phyloP scores from a whole-genome alignment of 2,329 filamentous ascomycete species.

The Zalaria obscura region DNA sequence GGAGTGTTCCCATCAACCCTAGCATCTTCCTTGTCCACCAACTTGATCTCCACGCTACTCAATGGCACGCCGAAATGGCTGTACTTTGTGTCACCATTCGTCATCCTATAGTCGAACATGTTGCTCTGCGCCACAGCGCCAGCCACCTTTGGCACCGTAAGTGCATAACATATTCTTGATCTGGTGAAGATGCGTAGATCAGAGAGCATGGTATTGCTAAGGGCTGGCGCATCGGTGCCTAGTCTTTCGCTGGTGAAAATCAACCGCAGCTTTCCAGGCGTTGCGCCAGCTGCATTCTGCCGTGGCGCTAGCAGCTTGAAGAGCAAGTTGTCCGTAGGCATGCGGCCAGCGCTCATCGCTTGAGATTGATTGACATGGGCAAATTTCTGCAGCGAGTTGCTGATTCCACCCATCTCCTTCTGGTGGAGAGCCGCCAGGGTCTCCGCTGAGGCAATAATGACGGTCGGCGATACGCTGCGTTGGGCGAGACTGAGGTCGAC shows the following conservation, averaged over 20 bases:
- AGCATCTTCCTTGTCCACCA: conserved; percentile 47
- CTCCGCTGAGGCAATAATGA: conserved; percentile 64
- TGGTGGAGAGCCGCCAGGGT: conserved; percentile 59
- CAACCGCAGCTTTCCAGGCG: conserved; percentile 63
- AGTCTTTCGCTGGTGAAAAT: conserved; percentile 65
- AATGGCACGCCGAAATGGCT: conserved; percentile 70
- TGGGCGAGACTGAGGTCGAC: conserved; percentile 61
- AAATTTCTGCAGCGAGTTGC: conserved; percentile 49
- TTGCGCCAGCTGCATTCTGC: conserved; percentile 42
- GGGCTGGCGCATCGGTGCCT: conserved; percentile 43
- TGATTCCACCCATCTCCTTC: conserved; percentile 35
- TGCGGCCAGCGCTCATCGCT: conserved; percentile 56
- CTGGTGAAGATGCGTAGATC: conserved; percentile 72
- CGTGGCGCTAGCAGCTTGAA: conserved; percentile 45
- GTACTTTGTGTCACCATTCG: conserved; percentile 25
- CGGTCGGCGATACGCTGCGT: conserved; percentile 62
- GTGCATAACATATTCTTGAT: conserved; percentile 69
- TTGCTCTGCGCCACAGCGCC: conserved; percentile 81
- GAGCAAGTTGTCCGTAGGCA: conserved; percentile 53
- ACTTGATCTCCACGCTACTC: conserved; percentile 62
- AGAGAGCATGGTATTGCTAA: conserved; percentile 58
- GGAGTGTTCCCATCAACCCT: conserved; percentile 47
- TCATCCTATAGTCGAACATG: conserved; percentile 68
- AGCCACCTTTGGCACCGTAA: conserved; percentile 71
- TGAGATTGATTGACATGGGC: conserved; percentile 61